A percentile compares a stretch with the other conserved stretches of the same genome.
phyloP scores from a whole-genome alignment of 2,329 filamentous ascomycete species.

The Clonostachys solani region DNA sequence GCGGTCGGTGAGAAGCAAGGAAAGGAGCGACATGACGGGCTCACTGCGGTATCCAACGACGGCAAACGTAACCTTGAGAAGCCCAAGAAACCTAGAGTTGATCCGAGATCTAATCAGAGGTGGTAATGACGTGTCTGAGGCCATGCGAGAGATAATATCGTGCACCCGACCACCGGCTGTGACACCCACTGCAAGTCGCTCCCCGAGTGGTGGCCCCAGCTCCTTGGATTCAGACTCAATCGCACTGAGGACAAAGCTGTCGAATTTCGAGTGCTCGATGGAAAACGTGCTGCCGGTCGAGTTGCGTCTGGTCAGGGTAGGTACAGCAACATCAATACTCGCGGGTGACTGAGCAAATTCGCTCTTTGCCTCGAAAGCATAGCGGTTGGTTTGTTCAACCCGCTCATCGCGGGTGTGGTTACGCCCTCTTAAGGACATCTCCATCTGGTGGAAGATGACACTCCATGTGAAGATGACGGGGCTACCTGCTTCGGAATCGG shows the following conservation, averaged over 20 bases:
- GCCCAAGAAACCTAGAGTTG: slow-evolving; percentile 62
- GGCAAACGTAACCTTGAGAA: slow-evolving; percentile 63
- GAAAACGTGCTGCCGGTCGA: slow-evolving; percentile 60
- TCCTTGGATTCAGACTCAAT: too few species aligned
- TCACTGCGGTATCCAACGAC: slow-evolving; percentile 71
- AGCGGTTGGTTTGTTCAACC: slow-evolving; percentile 54
- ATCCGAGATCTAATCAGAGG: slow-evolving; percentile 57
- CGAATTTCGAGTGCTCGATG: slow-evolving; percentile 55
- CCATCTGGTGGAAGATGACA: slow-evolving; percentile 67
- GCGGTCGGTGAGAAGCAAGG: slow-evolving; percentile 54
- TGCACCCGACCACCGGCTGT: slow-evolving; percentile 48
- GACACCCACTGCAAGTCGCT: slow-evolving; percentile 42
- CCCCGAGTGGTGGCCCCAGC: slow-evolving; percentile 8
- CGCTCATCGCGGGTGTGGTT: slow-evolving; percentile 56
- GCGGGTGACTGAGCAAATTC: background rate
- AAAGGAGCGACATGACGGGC: slow-evolving; percentile 61
- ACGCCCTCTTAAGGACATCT: slow-evolving; percentile 55
- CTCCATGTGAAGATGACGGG: slow-evolving; percentile 81
- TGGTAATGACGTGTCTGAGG: slow-evolving; percentile 42
- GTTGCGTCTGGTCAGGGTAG: slow-evolving; percentile 36
- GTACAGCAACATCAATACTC: slow-evolving; percentile 11
- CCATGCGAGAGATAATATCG: slow-evolving; percentile 48
- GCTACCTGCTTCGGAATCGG: slow-evolving; percentile 57
- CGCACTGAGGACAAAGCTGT: slow-evolving; percentile 41
- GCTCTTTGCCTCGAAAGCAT: slow-evolving; percentile 45